A percentile compares a stretch with the other conserved stretches of the same genome.
Conservation (phyloP, 2,329 filamentous ascomycete species). For the Rhynchosporium graminicola region DNA sequence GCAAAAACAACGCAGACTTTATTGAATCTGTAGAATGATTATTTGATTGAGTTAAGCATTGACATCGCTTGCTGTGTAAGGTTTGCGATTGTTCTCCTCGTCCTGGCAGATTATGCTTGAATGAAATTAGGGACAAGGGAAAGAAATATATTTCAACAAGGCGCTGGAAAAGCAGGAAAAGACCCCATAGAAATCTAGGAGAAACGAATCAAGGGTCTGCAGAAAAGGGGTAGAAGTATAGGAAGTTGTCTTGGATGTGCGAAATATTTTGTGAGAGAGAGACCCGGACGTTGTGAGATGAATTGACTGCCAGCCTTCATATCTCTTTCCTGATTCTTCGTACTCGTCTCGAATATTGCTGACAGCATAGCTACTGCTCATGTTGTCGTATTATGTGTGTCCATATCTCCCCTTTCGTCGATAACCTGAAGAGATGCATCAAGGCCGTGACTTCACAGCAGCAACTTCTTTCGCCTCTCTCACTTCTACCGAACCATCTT, state of each 20-base stretch:
- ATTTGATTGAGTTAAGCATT: too few species aligned
- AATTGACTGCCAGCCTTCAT: not conserved
- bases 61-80: not conserved
- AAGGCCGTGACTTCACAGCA: conserved; percentile 36
- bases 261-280: not conserved
- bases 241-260: not conserved
- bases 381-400: not conserved
- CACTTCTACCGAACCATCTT: conserved; percentile 68
- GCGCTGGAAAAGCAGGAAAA: not conserved
- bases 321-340: conserved; percentile 7
- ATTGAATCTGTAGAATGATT: too few species aligned
- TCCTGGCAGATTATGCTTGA: not conserved
- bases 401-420: not conserved
- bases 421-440: not conserved
- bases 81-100: not conserved
- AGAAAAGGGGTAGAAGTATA: not conserved
- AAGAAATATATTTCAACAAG: not conserved
- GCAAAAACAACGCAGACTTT: too few species aligned
- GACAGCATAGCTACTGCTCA: not conserved
- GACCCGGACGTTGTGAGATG: not conserved
- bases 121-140: conserved; percentile 4
- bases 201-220: not conserved
- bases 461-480: conserved; percentile 43
- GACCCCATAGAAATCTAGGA: not conserved
- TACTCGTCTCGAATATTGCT: not conserved